Evolutionary conservation across 2,329 filamentous ascomycete species (phyloP), one percentile per base, ranked within the genome.

Genomic region (Aspergillus sp.): DNA sequence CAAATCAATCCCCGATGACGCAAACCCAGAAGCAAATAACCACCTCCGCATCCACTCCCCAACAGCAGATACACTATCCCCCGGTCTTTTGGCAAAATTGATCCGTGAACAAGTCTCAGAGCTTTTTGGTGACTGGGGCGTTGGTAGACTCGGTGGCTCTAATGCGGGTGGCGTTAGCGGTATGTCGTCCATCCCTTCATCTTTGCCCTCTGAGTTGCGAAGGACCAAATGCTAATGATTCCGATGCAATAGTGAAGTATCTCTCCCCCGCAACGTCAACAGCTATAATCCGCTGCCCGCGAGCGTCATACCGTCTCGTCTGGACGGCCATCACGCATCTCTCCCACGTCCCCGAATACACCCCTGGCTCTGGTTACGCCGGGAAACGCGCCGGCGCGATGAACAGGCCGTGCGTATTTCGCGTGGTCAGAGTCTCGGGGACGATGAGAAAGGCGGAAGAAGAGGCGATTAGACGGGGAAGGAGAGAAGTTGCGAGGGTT

Each of bases 391-490:
- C 55, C 15, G 60, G 53, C 45, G 47, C 45, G 5, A 49, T 56
- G 15, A 60, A 60, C 25, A 55, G 60, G 7, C 75, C 80, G 0
- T 95, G 90, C 60, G 84, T 91, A 1, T 86, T 95, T 53, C 83
- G 85, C 41, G 90, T 98, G 12, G 81, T 95, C 5, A 80, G 88
- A 52, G 88, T 96, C 12, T 93, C 88, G 55, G 93, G 91, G 13
- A 98, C 93, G 3, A 95, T 98, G 61, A 85, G 84, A 58, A 95
- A 95, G 68, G 85, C 83, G 2, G 90, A 97, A 68, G 84, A 95
- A 64, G 90, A 95, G 67, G 89, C 90, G 32, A 86, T 97, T 59
- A 79, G 84, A 3, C 78, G 88, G 51, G 88, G 89, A 38, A 83
- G 86, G 57, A 74, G 77, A 48, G 79, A 89, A 48, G 84, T 95